These are phyloP conservation scores for Cladophialophora immunda DNA, from an alignment of 2,329 filamentous ascomycete species.

Conservation along the genomic window DNA sequence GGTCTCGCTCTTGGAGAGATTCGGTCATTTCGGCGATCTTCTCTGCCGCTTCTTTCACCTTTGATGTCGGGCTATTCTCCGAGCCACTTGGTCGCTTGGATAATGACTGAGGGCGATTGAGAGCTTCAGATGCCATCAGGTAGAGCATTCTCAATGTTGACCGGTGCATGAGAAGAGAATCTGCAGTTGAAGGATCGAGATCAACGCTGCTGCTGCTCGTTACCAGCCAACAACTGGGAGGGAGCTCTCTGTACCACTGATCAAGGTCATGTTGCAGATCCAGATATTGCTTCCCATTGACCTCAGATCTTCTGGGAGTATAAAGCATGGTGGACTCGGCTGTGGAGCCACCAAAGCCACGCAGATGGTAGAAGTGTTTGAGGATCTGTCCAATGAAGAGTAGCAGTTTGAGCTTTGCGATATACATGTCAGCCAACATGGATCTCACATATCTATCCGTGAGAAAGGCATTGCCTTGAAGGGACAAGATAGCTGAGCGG, in stretches of 20 bases:
- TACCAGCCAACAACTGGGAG: conserved; percentile 26
- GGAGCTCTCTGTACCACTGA: conserved; percentile 31
- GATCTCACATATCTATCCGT: conserved; percentile 17
- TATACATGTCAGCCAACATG: conserved; percentile 32
- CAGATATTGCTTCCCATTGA: conserved; percentile 21
- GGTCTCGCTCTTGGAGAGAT: conserved; percentile 28
- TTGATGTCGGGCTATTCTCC: conserved; percentile 21
- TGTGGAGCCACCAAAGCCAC: conserved; percentile 31
- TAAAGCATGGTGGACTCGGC: conserved; percentile 35
- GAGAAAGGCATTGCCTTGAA: conserved; percentile 25
- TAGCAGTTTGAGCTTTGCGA: conserved; percentile 29
- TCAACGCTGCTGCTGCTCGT: conserved; percentile 8
- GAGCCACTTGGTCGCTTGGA: conserved; percentile 16
- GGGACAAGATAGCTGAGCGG: conserved; percentile 16
- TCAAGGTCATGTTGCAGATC: conserved; percentile 30
- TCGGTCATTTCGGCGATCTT: conserved; percentile 33
- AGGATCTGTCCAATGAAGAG: conserved; percentile 32
- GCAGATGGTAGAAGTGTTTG: conserved; percentile 28
- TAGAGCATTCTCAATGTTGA: conserved; percentile 32
- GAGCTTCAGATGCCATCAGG: conserved; percentile 32
- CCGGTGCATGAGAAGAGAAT: conserved; percentile 27
- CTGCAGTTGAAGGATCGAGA: conserved; percentile 12
- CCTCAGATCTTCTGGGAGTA: conserved; percentile 26
- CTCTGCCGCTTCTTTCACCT: conserved; percentile 31
- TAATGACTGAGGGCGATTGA: conserved; percentile 32